These are phyloP conservation scores for Sechiopsis laciniata DNA, from an alignment of 306 rosid species.

Conservation along the genomic window DNA sequence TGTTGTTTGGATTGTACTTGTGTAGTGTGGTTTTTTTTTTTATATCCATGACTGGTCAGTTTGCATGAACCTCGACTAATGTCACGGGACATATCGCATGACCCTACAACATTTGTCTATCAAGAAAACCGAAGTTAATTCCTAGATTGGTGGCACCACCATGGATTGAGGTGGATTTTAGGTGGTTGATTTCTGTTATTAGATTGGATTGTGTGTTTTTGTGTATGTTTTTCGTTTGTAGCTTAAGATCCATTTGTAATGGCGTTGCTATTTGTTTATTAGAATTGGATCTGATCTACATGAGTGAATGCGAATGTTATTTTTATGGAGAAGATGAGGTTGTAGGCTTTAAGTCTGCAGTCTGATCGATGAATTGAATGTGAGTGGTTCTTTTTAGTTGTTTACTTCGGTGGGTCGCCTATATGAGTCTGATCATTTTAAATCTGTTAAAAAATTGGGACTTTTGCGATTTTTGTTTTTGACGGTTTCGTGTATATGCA, in stretches of 20 bases:
- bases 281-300: constrained; percentile 10
- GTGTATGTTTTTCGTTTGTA: background rate
- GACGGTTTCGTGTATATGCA: background rate
- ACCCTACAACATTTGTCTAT: too few species aligned
- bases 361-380: too few species aligned
- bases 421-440: background rate
- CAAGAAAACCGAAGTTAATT: too few species aligned
- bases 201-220: background rate
- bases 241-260: background rate
- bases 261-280: background rate
- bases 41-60: too few species aligned
- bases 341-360: background rate
- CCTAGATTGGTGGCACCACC: too few species aligned
- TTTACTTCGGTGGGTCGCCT: background rate
- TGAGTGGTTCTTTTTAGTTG: background rate
- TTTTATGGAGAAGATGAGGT: too few species aligned
- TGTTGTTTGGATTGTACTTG: too few species aligned
- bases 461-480: background rate
- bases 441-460: background rate
- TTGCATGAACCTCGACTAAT: too few species aligned
- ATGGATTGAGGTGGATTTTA: too few species aligned
- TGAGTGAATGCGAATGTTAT: constrained; percentile 12
- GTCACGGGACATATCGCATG: too few species aligned
- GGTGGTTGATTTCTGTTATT: too few species aligned
- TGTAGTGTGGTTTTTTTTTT: too few species aligned